Evolutionary conservation across 2,329 filamentous ascomycete genomes (phyloP).

Genomic region (Claviceps digitariae): DNA sequence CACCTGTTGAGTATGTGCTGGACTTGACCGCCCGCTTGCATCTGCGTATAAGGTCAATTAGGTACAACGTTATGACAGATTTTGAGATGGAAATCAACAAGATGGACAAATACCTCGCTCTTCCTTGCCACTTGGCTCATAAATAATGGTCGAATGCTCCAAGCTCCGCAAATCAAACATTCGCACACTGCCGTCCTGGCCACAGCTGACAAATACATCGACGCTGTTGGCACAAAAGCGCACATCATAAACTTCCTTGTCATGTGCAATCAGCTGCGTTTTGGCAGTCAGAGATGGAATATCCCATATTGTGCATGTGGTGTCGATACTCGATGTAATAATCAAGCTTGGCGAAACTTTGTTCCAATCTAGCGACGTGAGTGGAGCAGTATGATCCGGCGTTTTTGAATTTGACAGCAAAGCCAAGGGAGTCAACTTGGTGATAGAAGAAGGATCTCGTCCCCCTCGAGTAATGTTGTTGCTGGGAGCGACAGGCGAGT

Average conservation of each 20-base stretch:
- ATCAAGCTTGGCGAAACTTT: slow-evolving; percentile 92
- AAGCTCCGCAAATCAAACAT: slow-evolving; percentile 97
- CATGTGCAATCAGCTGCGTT: slow-evolving; percentile 94
- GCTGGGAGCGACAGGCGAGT: slow-evolving; percentile 39
- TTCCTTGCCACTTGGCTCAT: slow-evolving; percentile 86
- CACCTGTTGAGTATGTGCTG: slow-evolving; percentile 63
- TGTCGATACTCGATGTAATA: slow-evolving; percentile 97
- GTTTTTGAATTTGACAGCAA: slow-evolving; percentile 96
- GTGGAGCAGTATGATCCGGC: slow-evolving; percentile 89
- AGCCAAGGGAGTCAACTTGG: slow-evolving; percentile 84
- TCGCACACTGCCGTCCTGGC: slow-evolving; percentile 90
- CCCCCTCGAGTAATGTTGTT: slow-evolving; percentile 55
- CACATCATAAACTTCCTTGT: slow-evolving; percentile 98
- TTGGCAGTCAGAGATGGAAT: slow-evolving; percentile 96
- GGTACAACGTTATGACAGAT: neutral
- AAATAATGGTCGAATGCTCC: slow-evolving; percentile 98
- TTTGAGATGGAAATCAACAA: neutral
- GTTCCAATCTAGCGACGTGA: slow-evolving; percentile 97
- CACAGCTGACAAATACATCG: slow-evolving; percentile 97
- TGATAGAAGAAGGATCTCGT: slow-evolving; percentile 42
- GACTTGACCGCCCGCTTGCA: slow-evolving; percentile 49
- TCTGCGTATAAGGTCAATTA: slow-evolving; percentile 24
- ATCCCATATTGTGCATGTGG: slow-evolving; percentile 98
- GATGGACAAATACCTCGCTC: slow-evolving; percentile 42
- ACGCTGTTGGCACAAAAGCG: slow-evolving; percentile 95